Conservation (phyloP, 78 protist species). For the Dictyostelium intermedium region DNA sequence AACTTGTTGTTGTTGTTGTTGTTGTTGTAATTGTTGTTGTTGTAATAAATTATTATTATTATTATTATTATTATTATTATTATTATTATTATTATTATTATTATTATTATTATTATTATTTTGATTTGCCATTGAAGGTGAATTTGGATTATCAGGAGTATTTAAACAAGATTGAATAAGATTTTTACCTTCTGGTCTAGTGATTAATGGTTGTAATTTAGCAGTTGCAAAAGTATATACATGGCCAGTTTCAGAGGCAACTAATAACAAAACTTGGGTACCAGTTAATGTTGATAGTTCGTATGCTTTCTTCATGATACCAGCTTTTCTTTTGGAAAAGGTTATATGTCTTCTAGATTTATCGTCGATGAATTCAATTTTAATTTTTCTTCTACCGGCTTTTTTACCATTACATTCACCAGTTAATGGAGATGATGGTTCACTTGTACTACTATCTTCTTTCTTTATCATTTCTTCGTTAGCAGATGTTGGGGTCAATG, state of each 20-base stretch:
- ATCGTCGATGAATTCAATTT: slow-evolving; percentile 94
- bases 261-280: slow-evolving; percentile 93
- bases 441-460: slow-evolving; percentile 9
- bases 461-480: slow-evolving; percentile 26
- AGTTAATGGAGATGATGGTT: slow-evolving; percentile 41
- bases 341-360: slow-evolving; percentile 93
- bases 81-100: neutral
- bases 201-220: slow-evolving; percentile 94
- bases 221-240: slow-evolving; percentile 97
- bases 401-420: slow-evolving; percentile 50
- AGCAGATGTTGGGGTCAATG: slow-evolving; percentile 8
- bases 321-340: slow-evolving; percentile 91
- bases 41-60: neutral
- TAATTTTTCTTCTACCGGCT: slow-evolving; percentile 92
- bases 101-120: neutral
- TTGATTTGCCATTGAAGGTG: neutral
- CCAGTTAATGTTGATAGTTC: slow-evolving; percentile 94
- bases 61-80: neutral
- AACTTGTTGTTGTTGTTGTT: slow-evolving; percentile 12
- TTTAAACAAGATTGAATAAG: slow-evolving; percentile 79
- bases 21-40: neutral
- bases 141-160: slow-evolving; percentile 47
- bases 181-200: slow-evolving; percentile 83
- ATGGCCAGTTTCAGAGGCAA: slow-evolving; percentile 96
- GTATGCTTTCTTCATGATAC: slow-evolving; percentile 94